Conservation (phyloP, 2,329 filamentous ascomycete species). For the Rachicladosporium sp. region DNA sequence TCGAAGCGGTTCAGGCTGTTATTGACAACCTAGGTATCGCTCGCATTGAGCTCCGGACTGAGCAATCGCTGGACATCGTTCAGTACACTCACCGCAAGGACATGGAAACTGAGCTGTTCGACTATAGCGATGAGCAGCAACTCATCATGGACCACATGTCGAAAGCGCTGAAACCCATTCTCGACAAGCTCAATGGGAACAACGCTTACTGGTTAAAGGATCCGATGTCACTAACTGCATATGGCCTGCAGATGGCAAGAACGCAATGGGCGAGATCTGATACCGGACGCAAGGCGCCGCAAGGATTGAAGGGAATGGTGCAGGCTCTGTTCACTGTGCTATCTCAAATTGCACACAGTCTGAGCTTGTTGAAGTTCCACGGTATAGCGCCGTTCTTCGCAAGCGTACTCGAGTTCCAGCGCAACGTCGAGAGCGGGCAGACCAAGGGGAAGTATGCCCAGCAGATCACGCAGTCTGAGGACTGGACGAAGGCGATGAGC, state of each 20-base stretch:
- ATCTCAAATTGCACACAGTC: conserved; percentile 68
- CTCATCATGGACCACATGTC: conserved; percentile 69
- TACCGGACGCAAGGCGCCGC: conserved; percentile 57
- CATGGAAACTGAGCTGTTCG: conserved; percentile 67
- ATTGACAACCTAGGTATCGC: conserved; percentile 89
- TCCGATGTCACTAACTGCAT: conserved; percentile 75
- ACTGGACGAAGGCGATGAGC: conserved; percentile 78
- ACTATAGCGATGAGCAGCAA: conserved; percentile 79
- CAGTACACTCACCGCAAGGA: conserved; percentile 77
- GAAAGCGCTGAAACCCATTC: conserved; percentile 64
- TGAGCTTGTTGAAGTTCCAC: conserved; percentile 89
- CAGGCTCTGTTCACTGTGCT: conserved; percentile 65
- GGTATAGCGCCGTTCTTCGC: conserved; percentile 88
- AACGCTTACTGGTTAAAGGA: conserved; percentile 81
- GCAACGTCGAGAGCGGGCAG: conserved; percentile 51
- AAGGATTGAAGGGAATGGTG: conserved; percentile 69
- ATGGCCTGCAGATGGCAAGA: conserved; percentile 62
- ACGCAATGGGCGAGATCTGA: conserved; percentile 62
- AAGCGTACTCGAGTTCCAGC: conserved; percentile 62
- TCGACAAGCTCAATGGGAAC: conserved; percentile 65
- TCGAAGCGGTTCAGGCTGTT: conserved; percentile 87
- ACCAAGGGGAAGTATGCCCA: conserved; percentile 64
- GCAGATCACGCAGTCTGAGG: conserved; percentile 59
- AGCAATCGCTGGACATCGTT: conserved; percentile 86
- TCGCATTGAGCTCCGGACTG: conserved; percentile 85